Conservation (phyloP, 2,329 filamentous ascomycete genomes). For the Verticillium longisporum region DNA sequence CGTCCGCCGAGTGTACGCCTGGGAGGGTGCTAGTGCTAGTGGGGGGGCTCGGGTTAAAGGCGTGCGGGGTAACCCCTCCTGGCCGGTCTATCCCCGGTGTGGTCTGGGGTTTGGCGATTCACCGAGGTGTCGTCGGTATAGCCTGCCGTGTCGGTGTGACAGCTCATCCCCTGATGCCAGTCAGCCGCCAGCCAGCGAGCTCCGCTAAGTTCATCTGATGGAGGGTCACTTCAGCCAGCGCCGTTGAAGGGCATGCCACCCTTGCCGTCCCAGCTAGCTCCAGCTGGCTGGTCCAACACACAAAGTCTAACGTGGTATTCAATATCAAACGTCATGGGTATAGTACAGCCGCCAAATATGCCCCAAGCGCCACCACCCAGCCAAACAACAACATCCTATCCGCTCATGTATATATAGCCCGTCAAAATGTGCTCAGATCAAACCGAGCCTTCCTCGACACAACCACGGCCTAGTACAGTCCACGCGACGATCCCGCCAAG, state of each 20-base stretch:
- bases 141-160: no score
- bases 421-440: no score
- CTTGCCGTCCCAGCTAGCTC: no score
- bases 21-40: no score
- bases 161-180: no score
- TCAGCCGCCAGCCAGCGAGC: no score
- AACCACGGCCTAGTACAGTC: neutral
- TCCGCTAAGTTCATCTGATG: neutral
- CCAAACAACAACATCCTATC: no score
- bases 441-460: neutral
- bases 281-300: neutral
- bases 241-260: no score
- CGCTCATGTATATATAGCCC: no score
- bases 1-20: neutral
- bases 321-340: conserved; percentile 2
- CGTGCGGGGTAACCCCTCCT: conserved; percentile 6
- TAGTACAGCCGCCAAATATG: neutral
- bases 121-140: neutral
- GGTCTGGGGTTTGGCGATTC: neutral
- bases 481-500: conserved; percentile 16
- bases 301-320: neutral
- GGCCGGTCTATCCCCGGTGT: neutral
- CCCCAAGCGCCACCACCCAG: neutral
- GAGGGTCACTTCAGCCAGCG: neutral
- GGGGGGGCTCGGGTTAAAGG: conserved; percentile 10